These are phyloP conservation scores for Fusarium setosum DNA, from an alignment of 2,329 filamentous ascomycete genomes.

Conservation along the genomic window DNA sequence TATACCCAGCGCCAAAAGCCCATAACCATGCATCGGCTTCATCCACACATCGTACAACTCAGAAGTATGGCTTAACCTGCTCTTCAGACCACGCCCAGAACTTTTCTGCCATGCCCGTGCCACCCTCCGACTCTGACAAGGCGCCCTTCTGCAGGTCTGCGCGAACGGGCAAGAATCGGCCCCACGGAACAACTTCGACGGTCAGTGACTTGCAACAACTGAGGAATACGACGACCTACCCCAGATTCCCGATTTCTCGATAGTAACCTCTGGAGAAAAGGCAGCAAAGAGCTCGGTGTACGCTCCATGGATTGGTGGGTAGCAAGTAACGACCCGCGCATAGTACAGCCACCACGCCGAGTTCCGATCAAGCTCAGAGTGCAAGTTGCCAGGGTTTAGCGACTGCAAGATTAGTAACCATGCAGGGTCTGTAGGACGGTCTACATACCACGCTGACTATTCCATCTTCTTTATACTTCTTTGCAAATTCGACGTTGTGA, in stretches of 20 bases:
- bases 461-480: constrained; percentile 41
- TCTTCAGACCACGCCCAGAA: constrained; percentile 57
- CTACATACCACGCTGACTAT: constrained; percentile 42
- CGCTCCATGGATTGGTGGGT: constrained; percentile 52
- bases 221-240: constrained; percentile 18
- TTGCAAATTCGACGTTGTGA: constrained; percentile 46
- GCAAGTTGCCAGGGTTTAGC: constrained; percentile 39
- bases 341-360: constrained; percentile 39
- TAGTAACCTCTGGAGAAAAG: constrained; percentile 54
- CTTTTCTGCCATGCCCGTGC: constrained; percentile 48
- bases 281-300: constrained; percentile 62
- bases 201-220: background rate
- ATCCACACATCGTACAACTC: background rate
- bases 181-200: constrained; percentile 46
- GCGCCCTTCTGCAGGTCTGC: constrained; percentile 46
- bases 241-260: constrained; percentile 50
- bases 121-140: constrained; percentile 51
- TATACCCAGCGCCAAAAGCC: too few species aligned
- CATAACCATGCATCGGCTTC: too few species aligned
- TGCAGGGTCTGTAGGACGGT: accelerated
- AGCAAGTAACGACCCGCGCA: constrained; percentile 27
- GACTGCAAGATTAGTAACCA: constrained; percentile 21
- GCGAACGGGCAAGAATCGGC: constrained; percentile 49
- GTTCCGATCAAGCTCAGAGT: constrained; percentile 39
- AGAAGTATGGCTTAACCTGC: constrained; percentile 46